Evolutionary conservation across 2,329 filamentous ascomycete genomes (phyloP), one percentile per base, ranked within the genome.

Genomic region (Sporothrix humicola): DNA sequence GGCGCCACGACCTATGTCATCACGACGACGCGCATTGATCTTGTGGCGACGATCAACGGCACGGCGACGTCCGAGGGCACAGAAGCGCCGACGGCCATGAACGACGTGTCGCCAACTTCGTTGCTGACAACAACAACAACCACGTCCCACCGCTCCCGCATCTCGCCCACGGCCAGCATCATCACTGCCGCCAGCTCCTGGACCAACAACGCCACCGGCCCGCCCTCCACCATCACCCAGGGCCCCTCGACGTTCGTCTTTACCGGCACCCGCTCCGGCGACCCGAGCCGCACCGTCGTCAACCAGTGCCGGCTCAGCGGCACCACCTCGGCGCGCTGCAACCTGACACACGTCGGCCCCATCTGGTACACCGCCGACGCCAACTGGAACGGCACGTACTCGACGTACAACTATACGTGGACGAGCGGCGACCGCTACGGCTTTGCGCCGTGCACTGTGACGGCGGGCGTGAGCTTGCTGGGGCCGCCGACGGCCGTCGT

Each of bases 391-490:
- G 77, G 78, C 15, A 75, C 74, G 13, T 79, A 73, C 65, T 78
- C 75, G 63, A 79, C 78, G 17, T 79, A 79, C 74, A 77, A 76
- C 71, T 79, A 78, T 72, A 78, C 74, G 59, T 79, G 78, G 78
- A 78, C 77, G 50, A 77, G 76, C 75, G 78, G 78, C 42, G 78
- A 77, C 70, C 73, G 78, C 23, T 78, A 76, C 68, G 78, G 78
- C 12, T 79, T 77, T 70, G 78, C 77, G 58, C 77, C 78, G n/a
- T 78, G 79, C 15, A 79, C 78, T 9, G 75, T 79, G 65, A 79
- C 78, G 10, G 69, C 71, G 44, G 77, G 76, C 1, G 77, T 73
- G 7, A 77, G 77, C 65, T 26, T 77, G 74, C n/a, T 78, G 69
- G 74, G 48, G 12, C 70, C 52, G 15, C 66, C 75, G 13, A 69